phyloP scores from a whole-genome alignment of 78 protist species.

The Dictyostelium brefeldianum region DNA sequence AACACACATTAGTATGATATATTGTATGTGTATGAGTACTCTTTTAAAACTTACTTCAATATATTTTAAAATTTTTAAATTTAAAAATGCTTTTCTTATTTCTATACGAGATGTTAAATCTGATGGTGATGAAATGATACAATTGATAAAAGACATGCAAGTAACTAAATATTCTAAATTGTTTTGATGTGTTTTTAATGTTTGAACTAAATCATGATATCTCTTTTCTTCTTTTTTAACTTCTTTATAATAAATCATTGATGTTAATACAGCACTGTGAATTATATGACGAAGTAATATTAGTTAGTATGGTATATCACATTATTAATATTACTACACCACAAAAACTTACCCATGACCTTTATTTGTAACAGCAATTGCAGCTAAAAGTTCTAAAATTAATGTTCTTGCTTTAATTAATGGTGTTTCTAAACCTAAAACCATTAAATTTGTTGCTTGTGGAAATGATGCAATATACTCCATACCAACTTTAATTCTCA shows the following conservation, averaged over 20 bases:
- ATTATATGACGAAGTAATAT: too few relatives aligned
- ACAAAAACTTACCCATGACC: constrained; percentile 45
- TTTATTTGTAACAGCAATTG: constrained; percentile 35
- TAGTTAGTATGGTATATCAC: too few relatives aligned
- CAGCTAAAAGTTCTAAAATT: constrained; percentile 42
- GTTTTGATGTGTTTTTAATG: constrained; percentile 38
- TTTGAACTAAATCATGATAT: constrained; percentile 30
- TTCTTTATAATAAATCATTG: constrained; percentile 70
- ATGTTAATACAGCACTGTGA: constrained; percentile 37
- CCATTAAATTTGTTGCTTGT: constrained; percentile 46
- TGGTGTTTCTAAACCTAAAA: constrained; percentile 40
- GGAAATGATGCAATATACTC: constrained; percentile 44
- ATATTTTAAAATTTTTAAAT: constrained; percentile 57
- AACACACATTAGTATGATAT: too few relatives aligned
- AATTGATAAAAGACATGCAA: constrained; percentile 72
- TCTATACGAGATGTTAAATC: constrained; percentile 53
- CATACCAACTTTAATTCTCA: constrained; percentile 75
- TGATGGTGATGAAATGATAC: constrained; percentile 71
- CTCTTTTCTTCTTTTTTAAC: constrained; percentile 41
- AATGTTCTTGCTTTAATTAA: constrained; percentile 55
- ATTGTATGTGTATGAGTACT: too few relatives aligned
- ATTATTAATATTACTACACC: too few relatives aligned
- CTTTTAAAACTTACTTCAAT: constrained; percentile 27
- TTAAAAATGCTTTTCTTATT: constrained; percentile 74
- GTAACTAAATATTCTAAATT: constrained; percentile 46